A percentile compares a stretch with the other conserved stretches of the same genome.
Evolutionary conservation across 2,329 filamentous ascomycete genomes (phyloP).

Genomic region (Fusarium goolgardi): DNA sequence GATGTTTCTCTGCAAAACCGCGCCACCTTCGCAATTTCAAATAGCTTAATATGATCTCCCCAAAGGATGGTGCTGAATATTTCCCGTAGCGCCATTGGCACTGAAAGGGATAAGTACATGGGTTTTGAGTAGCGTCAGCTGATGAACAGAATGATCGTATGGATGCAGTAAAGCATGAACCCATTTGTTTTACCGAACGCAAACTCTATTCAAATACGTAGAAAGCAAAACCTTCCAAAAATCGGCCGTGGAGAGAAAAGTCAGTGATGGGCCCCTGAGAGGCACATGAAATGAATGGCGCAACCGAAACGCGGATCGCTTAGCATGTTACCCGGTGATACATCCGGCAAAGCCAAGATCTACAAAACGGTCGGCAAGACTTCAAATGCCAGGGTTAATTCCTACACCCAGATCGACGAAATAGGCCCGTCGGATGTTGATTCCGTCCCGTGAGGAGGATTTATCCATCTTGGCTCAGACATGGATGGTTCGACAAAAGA

Average conservation of each 20-base stretch:
- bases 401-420: background rate
- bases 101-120: background rate
- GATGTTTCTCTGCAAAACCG: background rate
- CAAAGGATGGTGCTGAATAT: background rate
- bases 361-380: background rate
- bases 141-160: background rate
- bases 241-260: background rate
- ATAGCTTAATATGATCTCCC: background rate
- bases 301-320: background rate
- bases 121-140: too few species aligned
- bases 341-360: background rate
- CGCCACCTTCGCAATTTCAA: background rate
- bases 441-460: slow-evolving; percentile 9
- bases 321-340: background rate
- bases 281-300: slow-evolving; percentile 5
- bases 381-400: background rate
- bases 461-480: slow-evolving; percentile 2
- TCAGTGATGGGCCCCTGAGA: background rate
- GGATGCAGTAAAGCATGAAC: background rate
- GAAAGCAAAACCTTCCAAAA: background rate
- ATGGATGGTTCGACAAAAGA: background rate
- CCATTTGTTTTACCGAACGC: background rate
- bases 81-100: background rate
- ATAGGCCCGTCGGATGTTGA: background rate
- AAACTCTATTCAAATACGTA: background rate